Base-by-base conservation (phyloP, 805 yeast genomes). In the Tetrapisispora namnaoensis region DNA sequence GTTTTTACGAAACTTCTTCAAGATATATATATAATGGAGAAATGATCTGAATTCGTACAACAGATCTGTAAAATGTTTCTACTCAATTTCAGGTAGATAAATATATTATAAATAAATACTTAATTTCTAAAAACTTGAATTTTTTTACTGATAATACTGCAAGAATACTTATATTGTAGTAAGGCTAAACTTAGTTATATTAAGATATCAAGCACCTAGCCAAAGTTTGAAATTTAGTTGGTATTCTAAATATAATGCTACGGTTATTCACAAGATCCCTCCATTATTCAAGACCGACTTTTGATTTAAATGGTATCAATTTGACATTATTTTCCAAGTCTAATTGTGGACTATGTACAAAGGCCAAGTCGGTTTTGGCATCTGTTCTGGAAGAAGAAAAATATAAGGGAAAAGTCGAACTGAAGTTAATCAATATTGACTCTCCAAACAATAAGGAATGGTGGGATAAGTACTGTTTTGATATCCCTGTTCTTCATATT, bases 401-500 rank as follows among this genome's bases (percentile, higher is more conserved):
- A 1, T 48, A 52, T n/a, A 52, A 56, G 35, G 55, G 60, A 4
- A 57, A 60, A 16, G 54, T 74, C 2, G 54, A 66, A 8, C 60
- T 79, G 46, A 62, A 66, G 3, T 65, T 70, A 13, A 67, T 82
- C 3, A 86, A 85, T 59, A 84, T 85, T 32, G 76, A 76, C 62
- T 69, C 72, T 27, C 78, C 79, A 0, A 74, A 75, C 47, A 81
- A 84, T 57, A 69, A 75, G 44, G 69, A 72, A 44, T 83, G 87
- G 82, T 83, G 80, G 73, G 86, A 83, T 46, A 71, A 73, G 51
- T 85, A 84, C 55, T 79, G 89, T 55, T 83, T 79, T 60, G 95
- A 85, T 59, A 83, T 85, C 6, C 95, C 95, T 0, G 95, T 85
- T 0, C 59, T 85, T 39, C 90, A 85, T 60, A 70, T 85, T 9